phyloP scores from a whole-genome alignment of 371 early-diverging fungal species.

The Rhizopus sp. region DNA sequence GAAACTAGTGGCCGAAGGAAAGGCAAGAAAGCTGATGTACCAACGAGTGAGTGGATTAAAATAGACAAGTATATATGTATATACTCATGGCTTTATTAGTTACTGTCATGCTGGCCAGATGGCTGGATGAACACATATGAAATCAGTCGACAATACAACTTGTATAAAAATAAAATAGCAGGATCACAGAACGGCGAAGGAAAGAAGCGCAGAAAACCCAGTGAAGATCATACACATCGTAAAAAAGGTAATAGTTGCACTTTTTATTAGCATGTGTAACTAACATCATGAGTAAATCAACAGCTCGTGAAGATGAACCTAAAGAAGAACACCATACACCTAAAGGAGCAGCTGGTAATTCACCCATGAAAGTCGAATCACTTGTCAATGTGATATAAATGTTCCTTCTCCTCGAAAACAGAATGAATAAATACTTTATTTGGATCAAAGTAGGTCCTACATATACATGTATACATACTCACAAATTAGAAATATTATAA shows the following conservation, averaged over 20 bases:
- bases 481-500: too few relatives aligned
- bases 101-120: constrained; percentile 49
- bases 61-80: not conserved
- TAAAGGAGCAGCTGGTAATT: too few relatives aligned
- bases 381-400: constrained; percentile 26
- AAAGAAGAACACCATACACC: too few relatives aligned
- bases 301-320: too few relatives aligned
- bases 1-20: constrained; percentile 32
- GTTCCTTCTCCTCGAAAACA: too few relatives aligned
- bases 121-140: constrained; percentile 60
- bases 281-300: too few relatives aligned
- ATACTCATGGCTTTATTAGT: constrained; percentile 22
- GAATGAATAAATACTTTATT: too few relatives aligned
- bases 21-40: constrained; percentile 55
- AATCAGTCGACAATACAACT: constrained; percentile 58
- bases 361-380: constrained; percentile 38
- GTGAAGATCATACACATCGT: not conserved
- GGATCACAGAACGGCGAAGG: not conserved
- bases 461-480: too few relatives aligned
- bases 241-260: constrained; percentile 7
- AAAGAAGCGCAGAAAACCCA: constrained; percentile 5
- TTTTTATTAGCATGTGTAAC: too few relatives aligned
- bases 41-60: constrained; percentile 38
- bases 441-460: too few relatives aligned
- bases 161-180: constrained; percentile 39